phyloP scores from a whole-genome alignment of 257 asterid genomes.

The Misopates orontium region DNA sequence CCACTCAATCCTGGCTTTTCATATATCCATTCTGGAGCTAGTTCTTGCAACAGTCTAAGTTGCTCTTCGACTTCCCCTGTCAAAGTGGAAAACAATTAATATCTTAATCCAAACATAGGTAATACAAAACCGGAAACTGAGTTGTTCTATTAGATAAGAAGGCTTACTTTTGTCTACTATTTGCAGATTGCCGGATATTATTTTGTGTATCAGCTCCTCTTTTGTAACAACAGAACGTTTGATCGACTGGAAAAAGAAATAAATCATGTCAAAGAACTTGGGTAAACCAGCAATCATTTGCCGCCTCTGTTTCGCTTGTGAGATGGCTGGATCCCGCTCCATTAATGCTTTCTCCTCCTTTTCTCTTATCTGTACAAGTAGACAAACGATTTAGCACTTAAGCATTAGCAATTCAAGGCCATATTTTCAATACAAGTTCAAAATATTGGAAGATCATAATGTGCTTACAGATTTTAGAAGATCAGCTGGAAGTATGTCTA shows the following conservation, averaged over 20 bases:
- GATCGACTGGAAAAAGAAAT: conserved; percentile 60
- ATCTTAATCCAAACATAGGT: conserved; percentile 4
- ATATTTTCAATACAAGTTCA: neutral
- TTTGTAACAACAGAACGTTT: neutral
- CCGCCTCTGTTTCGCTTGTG: conserved; percentile 71
- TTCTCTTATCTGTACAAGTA: conserved; percentile 57
- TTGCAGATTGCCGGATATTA: neutral
- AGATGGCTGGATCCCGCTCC: conserved; percentile 82
- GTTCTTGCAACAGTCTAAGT: conserved; percentile 65
- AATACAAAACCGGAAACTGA: neutral
- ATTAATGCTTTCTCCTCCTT: conserved; percentile 51
- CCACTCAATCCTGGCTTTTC: conserved; percentile 62
- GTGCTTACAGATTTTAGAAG: conserved; percentile 68
- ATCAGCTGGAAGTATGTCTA: conserved; percentile 56
- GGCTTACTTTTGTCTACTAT: neutral
- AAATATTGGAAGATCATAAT: neutral
- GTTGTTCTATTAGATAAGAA: neutral
- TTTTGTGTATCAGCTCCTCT: neutral
- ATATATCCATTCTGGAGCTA: conserved; percentile 84
- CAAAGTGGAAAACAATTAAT: conserved; percentile 18
- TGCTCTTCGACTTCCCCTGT: conserved; percentile 81
- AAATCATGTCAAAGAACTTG: conserved; percentile 61
- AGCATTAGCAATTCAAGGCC: neutral
- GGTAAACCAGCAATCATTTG: conserved; percentile 71
- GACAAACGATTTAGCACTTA: neutral